Percentiles rank a stretch among this genome's conserved stretches.
Conservation (phyloP, 805 yeast genomes). For the Candida chilensis region DNA sequence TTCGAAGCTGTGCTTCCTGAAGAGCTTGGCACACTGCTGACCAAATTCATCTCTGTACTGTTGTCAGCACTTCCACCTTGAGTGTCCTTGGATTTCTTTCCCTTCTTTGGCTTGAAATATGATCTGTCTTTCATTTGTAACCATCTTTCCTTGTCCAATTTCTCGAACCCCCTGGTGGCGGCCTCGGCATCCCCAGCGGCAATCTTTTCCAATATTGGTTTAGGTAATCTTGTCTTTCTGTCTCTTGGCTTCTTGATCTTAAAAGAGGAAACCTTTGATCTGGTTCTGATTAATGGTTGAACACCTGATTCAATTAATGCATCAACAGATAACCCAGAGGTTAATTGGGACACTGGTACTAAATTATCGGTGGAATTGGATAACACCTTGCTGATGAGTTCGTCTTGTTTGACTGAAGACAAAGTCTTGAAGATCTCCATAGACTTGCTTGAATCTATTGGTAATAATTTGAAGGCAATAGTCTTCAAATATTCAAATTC, state of each 20-base stretch:
- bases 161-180: constrained; percentile 2
- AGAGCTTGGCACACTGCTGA: constrained; percentile 4
- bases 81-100: constrained; percentile 37
- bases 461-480: constrained; percentile 24
- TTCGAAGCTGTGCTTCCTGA: constrained; percentile 5
- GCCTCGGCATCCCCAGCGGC: neutral
- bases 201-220: constrained; percentile 3
- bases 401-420: constrained; percentile 7
- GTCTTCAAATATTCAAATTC: constrained; percentile 13
- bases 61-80: constrained; percentile 54
- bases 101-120: constrained; percentile 70
- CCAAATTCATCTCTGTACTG: constrained; percentile 23
- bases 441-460: constrained; percentile 14
- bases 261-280: neutral
- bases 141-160: constrained; percentile 72
- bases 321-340: neutral
- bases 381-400: neutral
- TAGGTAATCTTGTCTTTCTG: constrained; percentile 24
- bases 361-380: neutral
- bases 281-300: neutral
- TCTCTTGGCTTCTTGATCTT: constrained; percentile 17
- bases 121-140: constrained; percentile 80
- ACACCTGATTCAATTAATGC: neutral
- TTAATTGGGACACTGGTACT: neutral
- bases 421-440: constrained; percentile 13